Conservation (phyloP, 768 basidiomycete species). For the Xerocomus potaroensis region DNA sequence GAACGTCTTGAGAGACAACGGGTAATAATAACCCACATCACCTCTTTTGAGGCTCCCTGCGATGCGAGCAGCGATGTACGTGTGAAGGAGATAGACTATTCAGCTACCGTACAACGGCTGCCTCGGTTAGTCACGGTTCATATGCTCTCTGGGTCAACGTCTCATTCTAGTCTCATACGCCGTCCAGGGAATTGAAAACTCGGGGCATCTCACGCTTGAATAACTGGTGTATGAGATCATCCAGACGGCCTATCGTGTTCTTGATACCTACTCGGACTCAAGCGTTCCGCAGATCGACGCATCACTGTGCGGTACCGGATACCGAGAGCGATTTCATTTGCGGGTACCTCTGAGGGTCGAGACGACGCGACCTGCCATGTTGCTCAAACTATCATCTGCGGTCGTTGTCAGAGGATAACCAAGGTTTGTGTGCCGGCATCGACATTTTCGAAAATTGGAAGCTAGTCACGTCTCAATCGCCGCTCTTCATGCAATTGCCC, state of each 20-base stretch:
- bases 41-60: constrained; percentile 33
- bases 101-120: constrained; percentile 33
- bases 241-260: constrained; percentile 49
- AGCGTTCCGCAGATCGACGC: constrained; percentile 28
- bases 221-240: constrained; percentile 42
- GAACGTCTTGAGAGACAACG: constrained; percentile 64
- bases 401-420: too few species aligned
- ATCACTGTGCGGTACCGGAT: constrained; percentile 59
- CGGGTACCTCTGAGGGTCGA: constrained; percentile 60
- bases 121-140: constrained; percentile 12
- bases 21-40: constrained; percentile 53
- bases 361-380: too few species aligned
- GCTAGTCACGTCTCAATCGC: too few species aligned
- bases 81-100: constrained; percentile 34
- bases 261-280: constrained; percentile 38
- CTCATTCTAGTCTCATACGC: too few species aligned
- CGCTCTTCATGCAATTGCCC: too few species aligned
- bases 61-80: constrained; percentile 16
- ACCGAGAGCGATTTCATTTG: constrained; percentile 68
- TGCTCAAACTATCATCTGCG: too few species aligned
- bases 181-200: constrained; percentile 9
- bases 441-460: too few species aligned
- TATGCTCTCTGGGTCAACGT: too few species aligned
- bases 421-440: too few species aligned
- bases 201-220: constrained; percentile 20